These are phyloP conservation scores for Rostrohypoxylon terebratum DNA, from an alignment of 495 filamentous ascomycete species.

Conservation along the genomic window DNA sequence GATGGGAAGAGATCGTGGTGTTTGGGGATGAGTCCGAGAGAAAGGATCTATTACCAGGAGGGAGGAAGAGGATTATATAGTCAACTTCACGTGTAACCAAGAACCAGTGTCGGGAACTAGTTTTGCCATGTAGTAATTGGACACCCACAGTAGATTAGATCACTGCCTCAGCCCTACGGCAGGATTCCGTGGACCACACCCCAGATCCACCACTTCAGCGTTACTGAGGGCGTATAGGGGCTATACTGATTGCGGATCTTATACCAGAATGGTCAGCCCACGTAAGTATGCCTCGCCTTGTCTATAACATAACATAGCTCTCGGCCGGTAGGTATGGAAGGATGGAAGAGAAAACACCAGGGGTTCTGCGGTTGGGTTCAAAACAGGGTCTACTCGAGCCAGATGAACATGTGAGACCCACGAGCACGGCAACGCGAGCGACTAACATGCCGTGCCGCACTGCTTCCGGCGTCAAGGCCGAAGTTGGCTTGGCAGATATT, in stretches of 20 bases:
- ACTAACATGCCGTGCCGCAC: slow-evolving; percentile 18
- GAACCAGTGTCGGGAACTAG: slow-evolving; percentile 14
- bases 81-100: slow-evolving; percentile 24
- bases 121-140: slow-evolving; percentile 38
- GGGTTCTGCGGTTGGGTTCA: neutral
- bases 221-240: slow-evolving; percentile 27
- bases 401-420: slow-evolving; percentile 16
- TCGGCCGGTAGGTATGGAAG: slow-evolving; percentile 2
- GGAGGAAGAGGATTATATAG: slow-evolving; percentile 39
- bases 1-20: slow-evolving; percentile 10
- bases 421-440: slow-evolving; percentile 12
- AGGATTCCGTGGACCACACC: slow-evolving; percentile 44
- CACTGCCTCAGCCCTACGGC: slow-evolving; percentile 45
- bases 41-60: slow-evolving; percentile 21
- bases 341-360: neutral
- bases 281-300: slow-evolving; percentile 21
- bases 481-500: slow-evolving; percentile 10
- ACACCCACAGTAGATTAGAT: slow-evolving; percentile 38
- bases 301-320: slow-evolving; percentile 13
- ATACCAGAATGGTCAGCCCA: slow-evolving; percentile 27
- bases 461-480: slow-evolving; percentile 27
- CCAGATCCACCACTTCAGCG: slow-evolving; percentile 27
- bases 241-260: slow-evolving; percentile 28
- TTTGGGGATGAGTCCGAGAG: slow-evolving; percentile 7
- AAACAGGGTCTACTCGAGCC: slow-evolving; percentile 14